Conservation (phyloP, 495 filamentous ascomycete species). For the Aspergillus homomorphus region DNA sequence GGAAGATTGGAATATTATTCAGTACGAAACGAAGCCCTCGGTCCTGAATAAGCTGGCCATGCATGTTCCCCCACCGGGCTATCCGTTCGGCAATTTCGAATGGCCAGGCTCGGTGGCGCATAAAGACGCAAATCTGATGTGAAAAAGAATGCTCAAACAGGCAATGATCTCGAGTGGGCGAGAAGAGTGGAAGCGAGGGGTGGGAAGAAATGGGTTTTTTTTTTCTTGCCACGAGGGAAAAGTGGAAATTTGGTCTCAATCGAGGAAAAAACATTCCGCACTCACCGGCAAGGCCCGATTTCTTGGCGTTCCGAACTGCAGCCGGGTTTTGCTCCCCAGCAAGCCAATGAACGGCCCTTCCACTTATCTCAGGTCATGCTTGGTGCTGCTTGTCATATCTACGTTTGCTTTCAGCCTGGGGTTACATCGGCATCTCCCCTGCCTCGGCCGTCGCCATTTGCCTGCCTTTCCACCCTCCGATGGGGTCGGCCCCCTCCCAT, state of each 20-base stretch:
- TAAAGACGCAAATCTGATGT: neutral
- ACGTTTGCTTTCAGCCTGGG: constrained; percentile 24
- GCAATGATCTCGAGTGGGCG: neutral
- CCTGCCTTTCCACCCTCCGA: constrained; percentile 12
- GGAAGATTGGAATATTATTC: neutral
- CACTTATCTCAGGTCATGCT: constrained; percentile 18
- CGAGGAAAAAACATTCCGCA: constrained; percentile 1
- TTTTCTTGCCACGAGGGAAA: neutral
- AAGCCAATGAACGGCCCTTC: constrained; percentile 7
- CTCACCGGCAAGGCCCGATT: constrained; percentile 20
- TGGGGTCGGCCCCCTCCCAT: constrained; percentile 6
- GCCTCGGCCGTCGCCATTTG: constrained; percentile 14
- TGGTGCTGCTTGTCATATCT: constrained; percentile 22
- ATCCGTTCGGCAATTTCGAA: neutral
- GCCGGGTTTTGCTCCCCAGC: constrained; percentile 15
- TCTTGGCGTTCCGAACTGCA: constrained; percentile 5
- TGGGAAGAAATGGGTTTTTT: neutral
- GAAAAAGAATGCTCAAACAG: neutral
- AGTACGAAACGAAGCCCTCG: neutral
- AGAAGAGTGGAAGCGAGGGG: neutral
- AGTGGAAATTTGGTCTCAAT: neutral
- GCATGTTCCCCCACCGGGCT: too few relatives aligned
- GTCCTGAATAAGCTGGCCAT: neutral
- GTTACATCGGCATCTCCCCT: constrained; percentile 32
- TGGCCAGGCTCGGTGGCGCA: neutral